These are phyloP conservation scores for Salix suchowensis DNA, from an alignment of 345 rosid genomes.

Conservation along the genomic window DNA sequence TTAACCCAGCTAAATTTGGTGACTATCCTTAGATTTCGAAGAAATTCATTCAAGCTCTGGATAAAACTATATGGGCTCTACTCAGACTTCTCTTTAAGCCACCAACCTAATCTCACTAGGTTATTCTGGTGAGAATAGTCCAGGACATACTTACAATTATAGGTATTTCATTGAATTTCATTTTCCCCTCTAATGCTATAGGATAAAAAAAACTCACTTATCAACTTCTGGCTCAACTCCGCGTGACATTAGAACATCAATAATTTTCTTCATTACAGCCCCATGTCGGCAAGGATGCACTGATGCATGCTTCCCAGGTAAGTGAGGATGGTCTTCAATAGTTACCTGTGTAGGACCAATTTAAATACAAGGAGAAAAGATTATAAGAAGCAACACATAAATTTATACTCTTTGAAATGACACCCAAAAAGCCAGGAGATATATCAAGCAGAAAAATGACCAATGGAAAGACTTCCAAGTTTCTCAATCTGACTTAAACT, in stretches of 20 bases:
- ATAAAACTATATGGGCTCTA: neutral
- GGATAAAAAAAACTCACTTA: conserved; percentile 45
- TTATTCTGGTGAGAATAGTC: neutral
- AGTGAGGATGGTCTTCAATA: conserved; percentile 96
- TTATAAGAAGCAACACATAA: neutral
- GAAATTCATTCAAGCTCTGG: neutral
- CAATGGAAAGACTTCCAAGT: neutral
- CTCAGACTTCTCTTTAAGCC: neutral
- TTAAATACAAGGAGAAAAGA: neutral
- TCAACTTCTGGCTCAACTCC: conserved; percentile 99
- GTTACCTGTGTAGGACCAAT: conserved; percentile 55
- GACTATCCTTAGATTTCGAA: neutral
- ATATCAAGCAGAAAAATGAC: neutral
- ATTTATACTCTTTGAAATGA: neutral
- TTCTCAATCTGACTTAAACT: neutral
- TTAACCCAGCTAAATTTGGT: neutral
- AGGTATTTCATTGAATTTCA: neutral
- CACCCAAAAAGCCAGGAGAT: neutral
- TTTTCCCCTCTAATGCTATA: neutral
- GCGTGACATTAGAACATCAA: conserved; percentile 88
- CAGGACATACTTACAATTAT: neutral
- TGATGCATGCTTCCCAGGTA: conserved; percentile 98
- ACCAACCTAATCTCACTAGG: neutral
- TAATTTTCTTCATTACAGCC: conserved; percentile 98
- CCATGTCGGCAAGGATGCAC: conserved; percentile 99